These are phyloP conservation scores for Heracleum sosnowskyi DNA, from an alignment of 129 eudicot genomes.

Conservation along the genomic window DNA sequence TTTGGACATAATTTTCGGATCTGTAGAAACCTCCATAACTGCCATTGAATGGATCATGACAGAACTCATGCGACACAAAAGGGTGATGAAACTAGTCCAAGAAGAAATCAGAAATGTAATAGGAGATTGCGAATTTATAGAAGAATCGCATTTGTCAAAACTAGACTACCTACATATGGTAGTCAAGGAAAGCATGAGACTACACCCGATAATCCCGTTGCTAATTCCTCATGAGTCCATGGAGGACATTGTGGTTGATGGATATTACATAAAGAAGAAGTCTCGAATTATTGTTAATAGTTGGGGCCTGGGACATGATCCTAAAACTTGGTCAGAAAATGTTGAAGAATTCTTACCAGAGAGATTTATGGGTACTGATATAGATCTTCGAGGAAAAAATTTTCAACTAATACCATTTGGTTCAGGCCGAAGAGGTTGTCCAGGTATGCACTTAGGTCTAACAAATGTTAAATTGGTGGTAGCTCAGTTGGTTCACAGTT, in stretches of 20 bases:
- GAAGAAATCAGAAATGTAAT: not conserved
- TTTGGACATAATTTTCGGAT: not conserved
- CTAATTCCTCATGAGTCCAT: not conserved
- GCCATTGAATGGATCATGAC: not conserved
- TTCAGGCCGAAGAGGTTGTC: conserved; percentile 1
- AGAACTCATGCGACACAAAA: not conserved
- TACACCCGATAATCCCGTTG: not conserved
- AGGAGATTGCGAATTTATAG: not conserved
- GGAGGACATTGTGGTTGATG: conserved; percentile 5
- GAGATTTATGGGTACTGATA: not conserved
- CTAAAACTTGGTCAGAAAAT: not conserved
- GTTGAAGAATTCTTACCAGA: not conserved
- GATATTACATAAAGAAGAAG: not conserved
- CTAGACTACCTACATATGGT: not conserved
- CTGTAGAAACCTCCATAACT: not conserved
- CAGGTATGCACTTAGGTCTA: not conserved
- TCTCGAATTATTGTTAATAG: not conserved
- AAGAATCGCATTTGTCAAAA: not conserved
- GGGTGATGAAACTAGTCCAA: conserved; percentile 1
- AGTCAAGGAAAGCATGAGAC: not conserved
- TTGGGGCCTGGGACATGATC: not conserved
- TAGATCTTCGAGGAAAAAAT: not conserved
- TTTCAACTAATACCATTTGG: not conserved
- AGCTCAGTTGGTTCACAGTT: conserved; percentile 1
- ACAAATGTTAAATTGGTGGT: not conserved